Evolutionary conservation across 2,329 filamentous ascomycete genomes (phyloP).

Genomic region (Metarhizium sp.): DNA sequence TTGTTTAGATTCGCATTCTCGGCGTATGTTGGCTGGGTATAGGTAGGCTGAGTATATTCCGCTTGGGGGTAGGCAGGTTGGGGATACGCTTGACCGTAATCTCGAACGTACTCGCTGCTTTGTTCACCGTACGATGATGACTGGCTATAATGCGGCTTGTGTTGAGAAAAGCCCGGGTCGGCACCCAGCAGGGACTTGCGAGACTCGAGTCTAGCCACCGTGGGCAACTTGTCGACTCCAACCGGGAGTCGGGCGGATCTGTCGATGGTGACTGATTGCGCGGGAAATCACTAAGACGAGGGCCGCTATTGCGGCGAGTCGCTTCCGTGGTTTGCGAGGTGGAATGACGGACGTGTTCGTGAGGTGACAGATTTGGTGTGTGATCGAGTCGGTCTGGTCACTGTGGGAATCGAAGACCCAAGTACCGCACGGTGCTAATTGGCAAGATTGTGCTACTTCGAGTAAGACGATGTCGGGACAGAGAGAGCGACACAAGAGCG

Average conservation of each 20-base stretch:
- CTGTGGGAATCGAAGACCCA: no score
- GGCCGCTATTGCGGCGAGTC: neutral
- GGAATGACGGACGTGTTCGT: neutral
- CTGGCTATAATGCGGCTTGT: constrained; percentile 15
- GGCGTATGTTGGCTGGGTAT: constrained; percentile 17
- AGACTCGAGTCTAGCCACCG: constrained; percentile 31
- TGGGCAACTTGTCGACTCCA: constrained; percentile 24
- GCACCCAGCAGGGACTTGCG: constrained; percentile 29
- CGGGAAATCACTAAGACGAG: neutral
- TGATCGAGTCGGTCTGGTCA: no score
- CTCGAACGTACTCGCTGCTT: constrained; percentile 18
- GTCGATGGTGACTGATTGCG: neutral
- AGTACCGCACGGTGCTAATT: no score
- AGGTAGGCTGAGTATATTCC: constrained; percentile 16
- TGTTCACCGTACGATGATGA: constrained; percentile 5
- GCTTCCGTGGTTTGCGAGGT: neutral
- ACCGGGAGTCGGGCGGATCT: constrained; percentile 22
- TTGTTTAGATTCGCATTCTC: constrained; percentile 19
- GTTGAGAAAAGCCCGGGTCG: constrained; percentile 28
- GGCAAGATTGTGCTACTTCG: neutral
- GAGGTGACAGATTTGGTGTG: no score
- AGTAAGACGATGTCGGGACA: neutral
- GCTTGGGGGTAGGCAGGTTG: constrained; percentile 22
- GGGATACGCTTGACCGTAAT: constrained; percentile 24
- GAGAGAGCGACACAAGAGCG: neutral